phyloP scores from a whole-genome alignment of 2,329 filamentous ascomycete species.

The Bretziella fagacearum region DNA sequence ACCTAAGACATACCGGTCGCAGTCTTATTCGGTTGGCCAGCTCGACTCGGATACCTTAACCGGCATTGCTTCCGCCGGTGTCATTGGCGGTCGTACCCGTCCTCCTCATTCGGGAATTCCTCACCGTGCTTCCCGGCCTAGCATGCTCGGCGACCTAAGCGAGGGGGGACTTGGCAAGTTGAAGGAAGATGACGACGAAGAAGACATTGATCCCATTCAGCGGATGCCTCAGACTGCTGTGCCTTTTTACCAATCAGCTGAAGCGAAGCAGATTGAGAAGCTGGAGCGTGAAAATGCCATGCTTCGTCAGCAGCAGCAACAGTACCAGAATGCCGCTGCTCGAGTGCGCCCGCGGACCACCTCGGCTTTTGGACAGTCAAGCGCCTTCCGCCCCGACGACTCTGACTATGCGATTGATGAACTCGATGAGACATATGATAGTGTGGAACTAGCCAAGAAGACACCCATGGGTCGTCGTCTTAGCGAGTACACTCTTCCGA shows the following conservation, averaged over 20 bases:
- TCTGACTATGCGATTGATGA: slow-evolving; percentile 60
- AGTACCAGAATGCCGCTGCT: slow-evolving; percentile 31
- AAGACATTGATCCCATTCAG: slow-evolving; percentile 37
- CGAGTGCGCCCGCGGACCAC: slow-evolving; percentile 21
- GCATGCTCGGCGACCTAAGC: slow-evolving; percentile 57
- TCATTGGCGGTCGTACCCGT: slow-evolving; percentile 35
- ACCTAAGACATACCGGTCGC: slow-evolving; percentile 82
- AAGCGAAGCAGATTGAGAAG: slow-evolving; percentile 46
- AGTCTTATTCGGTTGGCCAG: slow-evolving; percentile 92
- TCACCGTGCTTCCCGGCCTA: slow-evolving; percentile 64
- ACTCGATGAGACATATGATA: slow-evolving; percentile 44
- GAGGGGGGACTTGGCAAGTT: slow-evolving; percentile 50
- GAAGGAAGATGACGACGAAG: slow-evolving; percentile 51
- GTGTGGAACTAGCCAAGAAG: slow-evolving; percentile 28
- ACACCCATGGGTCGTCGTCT: slow-evolving; percentile 34
- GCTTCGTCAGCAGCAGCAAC: slow-evolving; percentile 36
- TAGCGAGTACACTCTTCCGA: slow-evolving; percentile 35
- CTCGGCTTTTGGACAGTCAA: slow-evolving; percentile 34
- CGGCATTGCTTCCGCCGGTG: slow-evolving; percentile 28
- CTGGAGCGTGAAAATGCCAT: slow-evolving; percentile 46
- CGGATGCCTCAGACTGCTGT: slow-evolving; percentile 22
- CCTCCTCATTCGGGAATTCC: slow-evolving; percentile 48
- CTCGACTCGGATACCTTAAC: slow-evolving; percentile 49
- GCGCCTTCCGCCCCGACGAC: slow-evolving; percentile 37
- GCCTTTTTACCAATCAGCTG: slow-evolving; percentile 30